Evolutionary conservation across 1,284 basidiomycete species (phyloP).

Genomic region (Papiliotrema nemorosa): DNA sequence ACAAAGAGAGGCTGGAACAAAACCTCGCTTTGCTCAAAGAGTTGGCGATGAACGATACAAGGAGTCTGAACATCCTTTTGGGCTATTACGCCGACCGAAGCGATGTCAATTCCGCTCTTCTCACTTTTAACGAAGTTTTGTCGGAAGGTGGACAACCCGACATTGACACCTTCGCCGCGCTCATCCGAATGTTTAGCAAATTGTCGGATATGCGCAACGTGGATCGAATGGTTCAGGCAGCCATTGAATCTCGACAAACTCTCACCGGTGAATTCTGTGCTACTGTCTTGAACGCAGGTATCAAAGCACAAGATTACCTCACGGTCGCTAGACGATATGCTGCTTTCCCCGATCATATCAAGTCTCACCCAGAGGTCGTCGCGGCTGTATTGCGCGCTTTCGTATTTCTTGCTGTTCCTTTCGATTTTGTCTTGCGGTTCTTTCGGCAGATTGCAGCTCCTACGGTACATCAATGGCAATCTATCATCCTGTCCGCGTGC

Average conservation of each 20-base stretch:
- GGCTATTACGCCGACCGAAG: constrained; percentile 53
- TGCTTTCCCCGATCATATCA: constrained; percentile 45
- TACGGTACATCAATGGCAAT: constrained; percentile 65
- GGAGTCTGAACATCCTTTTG: not conserved
- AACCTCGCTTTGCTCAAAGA: not conserved
- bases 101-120: constrained; percentile 57
- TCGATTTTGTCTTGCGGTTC: constrained; percentile 61
- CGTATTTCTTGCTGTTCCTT: constrained; percentile 74
- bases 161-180: constrained; percentile 61
- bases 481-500: constrained; percentile 79
- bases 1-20: not conserved
- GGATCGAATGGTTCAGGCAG: constrained; percentile 60
- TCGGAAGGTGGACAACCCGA: constrained; percentile 55
- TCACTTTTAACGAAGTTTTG: constrained; percentile 65
- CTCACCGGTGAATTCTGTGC: constrained; percentile 66
- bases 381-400: constrained; percentile 84
- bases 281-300: constrained; percentile 77
- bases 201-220: constrained; percentile 66
- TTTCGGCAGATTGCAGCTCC: constrained; percentile 62
- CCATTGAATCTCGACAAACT: constrained; percentile 52
- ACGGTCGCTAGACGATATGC: constrained; percentile 27
- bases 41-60: not conserved
- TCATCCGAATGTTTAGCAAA: constrained; percentile 67
- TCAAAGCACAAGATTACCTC: constrained; percentile 68
- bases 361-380: constrained; percentile 53